phyloP scores from a whole-genome alignment of 2,329 filamentous ascomycete species.

The Cadophora sp. region DNA sequence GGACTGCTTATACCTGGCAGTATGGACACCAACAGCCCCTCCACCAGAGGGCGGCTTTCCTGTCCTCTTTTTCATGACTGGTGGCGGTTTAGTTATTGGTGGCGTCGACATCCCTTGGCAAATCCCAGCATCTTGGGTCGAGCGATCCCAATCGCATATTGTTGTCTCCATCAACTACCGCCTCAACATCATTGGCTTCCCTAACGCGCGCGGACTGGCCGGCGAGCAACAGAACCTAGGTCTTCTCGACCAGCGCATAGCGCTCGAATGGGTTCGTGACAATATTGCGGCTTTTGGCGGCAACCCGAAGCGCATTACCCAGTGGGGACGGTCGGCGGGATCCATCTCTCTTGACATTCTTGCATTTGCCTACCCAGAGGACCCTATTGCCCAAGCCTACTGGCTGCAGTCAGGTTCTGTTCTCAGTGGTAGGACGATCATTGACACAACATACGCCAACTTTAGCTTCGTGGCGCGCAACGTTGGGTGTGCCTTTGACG shows the following conservation, averaged over 20 bases:
- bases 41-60: no score
- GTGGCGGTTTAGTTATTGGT: no score
- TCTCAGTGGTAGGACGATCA: background rate
- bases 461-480: background rate
- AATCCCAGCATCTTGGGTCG: background rate
- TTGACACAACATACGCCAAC: background rate
- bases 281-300: background rate
- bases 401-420: background rate
- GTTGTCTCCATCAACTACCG: background rate
- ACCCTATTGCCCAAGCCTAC: background rate
- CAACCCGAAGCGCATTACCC: background rate
- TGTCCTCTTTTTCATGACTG: no score
- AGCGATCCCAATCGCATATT: background rate
- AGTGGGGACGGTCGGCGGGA: background rate
- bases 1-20: no score
- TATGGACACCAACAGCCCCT: no score
- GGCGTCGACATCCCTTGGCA: background rate
- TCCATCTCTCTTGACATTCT: background rate
- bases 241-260: background rate
- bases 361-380: background rate
- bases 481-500: background rate
- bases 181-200: background rate
- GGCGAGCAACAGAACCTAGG: background rate
- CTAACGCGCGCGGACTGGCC: background rate
- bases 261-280: background rate